Evolutionary conservation across 2,329 filamentous ascomycete genomes (phyloP).

Genomic region (Colletotrichum noveboracense): DNA sequence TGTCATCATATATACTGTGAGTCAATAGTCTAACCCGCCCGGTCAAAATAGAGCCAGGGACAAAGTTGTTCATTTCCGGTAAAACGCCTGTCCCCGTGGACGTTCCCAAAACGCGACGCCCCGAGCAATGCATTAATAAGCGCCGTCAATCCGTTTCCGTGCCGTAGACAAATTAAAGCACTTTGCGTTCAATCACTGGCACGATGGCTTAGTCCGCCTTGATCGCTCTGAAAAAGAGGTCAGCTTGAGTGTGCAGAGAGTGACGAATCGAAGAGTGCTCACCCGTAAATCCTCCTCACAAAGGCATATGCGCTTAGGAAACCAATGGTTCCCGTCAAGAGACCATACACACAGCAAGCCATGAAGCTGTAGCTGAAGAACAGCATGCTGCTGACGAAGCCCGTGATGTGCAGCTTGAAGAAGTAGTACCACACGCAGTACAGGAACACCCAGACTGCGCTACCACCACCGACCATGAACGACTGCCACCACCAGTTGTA

Average conservation of each 20-base stretch:
- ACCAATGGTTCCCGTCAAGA: conserved; percentile 83
- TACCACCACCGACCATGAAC: conserved; percentile 79
- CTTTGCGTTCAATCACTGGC: not conserved
- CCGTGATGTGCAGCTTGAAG: conserved; percentile 79
- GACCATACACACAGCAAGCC: conserved; percentile 80
- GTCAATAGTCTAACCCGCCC: not conserved
- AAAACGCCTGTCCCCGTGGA: conserved; percentile 8
- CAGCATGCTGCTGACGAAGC: conserved; percentile 78
- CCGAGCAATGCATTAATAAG: conserved; percentile 9
- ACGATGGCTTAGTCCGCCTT: conserved; percentile 48
- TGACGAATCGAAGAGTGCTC: conserved; percentile 34
- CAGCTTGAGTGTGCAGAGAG: not conserved
- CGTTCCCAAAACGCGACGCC: conserved; percentile 5
- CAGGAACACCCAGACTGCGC: conserved; percentile 79
- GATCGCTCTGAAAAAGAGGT: conserved; percentile 47
- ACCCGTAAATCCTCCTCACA: conserved; percentile 83
- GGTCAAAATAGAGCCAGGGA: not conserved
- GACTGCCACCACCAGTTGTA: conserved; percentile 95
- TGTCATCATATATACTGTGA: conserved; percentile 15
- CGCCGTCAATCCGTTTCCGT: not conserved
- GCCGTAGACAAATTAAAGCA: not conserved
- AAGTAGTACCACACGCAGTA: conserved; percentile 88
- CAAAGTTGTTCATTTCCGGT: not conserved
- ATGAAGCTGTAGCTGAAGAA: conserved; percentile 89
- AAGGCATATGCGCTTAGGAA: conserved; percentile 87